A percentile compares a stretch with the other conserved stretches of the same genome.
Conservation (phyloP, 306 rosid species). For the Prunus armeniaca region DNA sequence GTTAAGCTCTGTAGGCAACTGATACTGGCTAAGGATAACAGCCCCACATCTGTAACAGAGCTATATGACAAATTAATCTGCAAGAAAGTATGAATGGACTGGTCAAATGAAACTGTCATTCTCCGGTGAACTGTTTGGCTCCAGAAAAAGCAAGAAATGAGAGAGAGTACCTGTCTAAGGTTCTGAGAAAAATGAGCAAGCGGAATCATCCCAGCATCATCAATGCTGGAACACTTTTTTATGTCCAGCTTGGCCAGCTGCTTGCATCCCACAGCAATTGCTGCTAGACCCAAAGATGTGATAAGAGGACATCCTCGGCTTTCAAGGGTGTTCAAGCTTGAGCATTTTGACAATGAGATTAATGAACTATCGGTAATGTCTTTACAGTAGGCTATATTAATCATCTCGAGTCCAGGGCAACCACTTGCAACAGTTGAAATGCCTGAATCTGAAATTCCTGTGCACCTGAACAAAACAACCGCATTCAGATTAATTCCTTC, state of each 20-base stretch:
- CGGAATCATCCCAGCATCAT: constrained; percentile 76
- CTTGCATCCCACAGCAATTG: constrained; percentile 64
- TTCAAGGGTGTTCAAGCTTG: constrained; percentile 65
- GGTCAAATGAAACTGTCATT: neutral
- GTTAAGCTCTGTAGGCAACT: constrained; percentile 81
- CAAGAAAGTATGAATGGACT: constrained; percentile 11
- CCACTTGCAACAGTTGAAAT: constrained; percentile 67
- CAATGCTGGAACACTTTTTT: constrained; percentile 73
- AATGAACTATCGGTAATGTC: constrained; percentile 62
- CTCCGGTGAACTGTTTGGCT: constrained; percentile 11
- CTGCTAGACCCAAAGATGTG: constrained; percentile 69
- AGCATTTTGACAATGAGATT: constrained; percentile 58
- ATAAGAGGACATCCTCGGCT: constrained; percentile 74
- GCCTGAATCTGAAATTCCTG: constrained; percentile 75
- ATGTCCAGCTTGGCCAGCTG: constrained; percentile 69
- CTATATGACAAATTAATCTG: constrained; percentile 93
- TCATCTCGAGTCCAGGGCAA: constrained; percentile 72
- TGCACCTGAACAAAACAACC: constrained; percentile 54
- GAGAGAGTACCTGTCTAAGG: constrained; percentile 72
- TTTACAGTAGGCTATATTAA: constrained; percentile 78
- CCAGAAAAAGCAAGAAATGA: constrained; percentile 8
- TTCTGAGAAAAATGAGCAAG: constrained; percentile 74
- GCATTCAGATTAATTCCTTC: neutral
- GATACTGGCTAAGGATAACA: constrained; percentile 76
- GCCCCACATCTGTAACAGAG: constrained; percentile 80